Percentiles rank a stretch among this genome's conserved stretches.
phyloP scores from a whole-genome alignment of 2,329 filamentous ascomycete genomes.

The Cercospora janseana region DNA sequence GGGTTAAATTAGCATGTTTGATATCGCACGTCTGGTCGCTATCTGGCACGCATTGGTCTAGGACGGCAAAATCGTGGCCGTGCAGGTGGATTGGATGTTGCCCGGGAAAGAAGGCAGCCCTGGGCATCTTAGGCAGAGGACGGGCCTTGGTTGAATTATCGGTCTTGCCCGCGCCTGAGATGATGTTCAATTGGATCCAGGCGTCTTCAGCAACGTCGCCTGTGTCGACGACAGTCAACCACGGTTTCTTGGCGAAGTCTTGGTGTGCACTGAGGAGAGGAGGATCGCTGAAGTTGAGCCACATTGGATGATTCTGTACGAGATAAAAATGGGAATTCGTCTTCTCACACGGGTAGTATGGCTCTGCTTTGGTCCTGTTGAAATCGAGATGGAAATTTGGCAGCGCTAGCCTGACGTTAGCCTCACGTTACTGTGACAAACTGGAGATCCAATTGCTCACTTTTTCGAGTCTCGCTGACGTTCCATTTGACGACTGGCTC shows the following conservation, averaged over 20 bases:
- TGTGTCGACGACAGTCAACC: conserved; percentile 37
- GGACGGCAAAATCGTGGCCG: conserved; percentile 40
- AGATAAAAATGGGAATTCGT: conserved; percentile 1
- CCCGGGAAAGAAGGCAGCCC: conserved; percentile 29
- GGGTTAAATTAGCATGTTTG: conserved; percentile 36
- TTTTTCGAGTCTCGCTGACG: background rate
- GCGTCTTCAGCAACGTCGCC: conserved; percentile 41
- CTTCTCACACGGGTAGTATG: background rate
- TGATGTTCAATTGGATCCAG: conserved; percentile 44
- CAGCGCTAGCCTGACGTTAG: background rate
- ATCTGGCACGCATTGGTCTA: conserved; percentile 26
- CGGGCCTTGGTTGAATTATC: background rate
- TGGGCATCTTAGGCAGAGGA: background rate
- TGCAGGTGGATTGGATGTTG: conserved; percentile 45
- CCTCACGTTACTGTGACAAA: background rate
- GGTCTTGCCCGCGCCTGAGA: conserved; percentile 39
- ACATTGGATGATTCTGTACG: background rate
- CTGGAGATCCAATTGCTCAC: background rate
- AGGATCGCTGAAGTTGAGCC: conserved; percentile 39
- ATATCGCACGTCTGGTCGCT: conserved; percentile 31
- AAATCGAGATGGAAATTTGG: conserved; percentile 3
- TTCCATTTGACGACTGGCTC: background rate
- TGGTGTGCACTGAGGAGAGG: conserved; percentile 40
- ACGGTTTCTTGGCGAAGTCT: conserved; percentile 36
- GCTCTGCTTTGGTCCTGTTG: background rate